Percentiles rank a stretch among this genome's conserved stretches.
These are phyloP conservation scores for Cyclocybe aegerita DNA, from an alignment of 768 basidiomycete species.

Conservation along the genomic window DNA sequence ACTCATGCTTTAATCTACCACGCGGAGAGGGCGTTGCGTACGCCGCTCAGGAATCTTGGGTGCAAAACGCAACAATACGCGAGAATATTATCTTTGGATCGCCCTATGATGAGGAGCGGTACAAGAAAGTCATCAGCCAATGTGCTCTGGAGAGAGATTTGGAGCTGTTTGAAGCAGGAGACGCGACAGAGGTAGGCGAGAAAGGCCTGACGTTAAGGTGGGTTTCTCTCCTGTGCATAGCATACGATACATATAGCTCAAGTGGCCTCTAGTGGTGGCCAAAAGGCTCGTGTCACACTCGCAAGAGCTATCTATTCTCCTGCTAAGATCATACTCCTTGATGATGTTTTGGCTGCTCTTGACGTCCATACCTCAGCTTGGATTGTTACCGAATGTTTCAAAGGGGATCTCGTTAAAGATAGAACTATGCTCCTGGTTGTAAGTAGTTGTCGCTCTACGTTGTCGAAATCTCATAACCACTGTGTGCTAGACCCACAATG, in stretches of 20 bases:
- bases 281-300: slow-evolving; percentile 45
- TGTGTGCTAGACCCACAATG: slow-evolving; percentile 36
- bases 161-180: slow-evolving; percentile 60
- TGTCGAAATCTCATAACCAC: no score
- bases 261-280: slow-evolving; percentile 33
- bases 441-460: slow-evolving; percentile 12
- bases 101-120: slow-evolving; percentile 70
- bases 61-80: slow-evolving; percentile 72
- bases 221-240: background rate
- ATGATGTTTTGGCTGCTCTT: slow-evolving; percentile 63
- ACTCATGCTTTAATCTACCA: slow-evolving; percentile 53
- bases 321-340: slow-evolving; percentile 53
- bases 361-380: slow-evolving; percentile 60
- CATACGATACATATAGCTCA: background rate
- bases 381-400: slow-evolving; percentile 72
- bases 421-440: slow-evolving; percentile 82
- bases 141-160: slow-evolving; percentile 73
- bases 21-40: slow-evolving; percentile 66
- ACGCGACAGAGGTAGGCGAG: slow-evolving; percentile 66
- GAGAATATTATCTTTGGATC: slow-evolving; percentile 81
- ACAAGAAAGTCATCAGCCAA: slow-evolving; percentile 73
- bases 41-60: slow-evolving; percentile 80
- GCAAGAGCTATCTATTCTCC: slow-evolving; percentile 45
- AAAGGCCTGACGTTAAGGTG: slow-evolving; percentile 57
- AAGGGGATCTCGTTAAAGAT: slow-evolving; percentile 67